Evolutionary conservation across 768 basidiomycete genomes (phyloP).

Genomic region (Tylopilus sp.): DNA sequence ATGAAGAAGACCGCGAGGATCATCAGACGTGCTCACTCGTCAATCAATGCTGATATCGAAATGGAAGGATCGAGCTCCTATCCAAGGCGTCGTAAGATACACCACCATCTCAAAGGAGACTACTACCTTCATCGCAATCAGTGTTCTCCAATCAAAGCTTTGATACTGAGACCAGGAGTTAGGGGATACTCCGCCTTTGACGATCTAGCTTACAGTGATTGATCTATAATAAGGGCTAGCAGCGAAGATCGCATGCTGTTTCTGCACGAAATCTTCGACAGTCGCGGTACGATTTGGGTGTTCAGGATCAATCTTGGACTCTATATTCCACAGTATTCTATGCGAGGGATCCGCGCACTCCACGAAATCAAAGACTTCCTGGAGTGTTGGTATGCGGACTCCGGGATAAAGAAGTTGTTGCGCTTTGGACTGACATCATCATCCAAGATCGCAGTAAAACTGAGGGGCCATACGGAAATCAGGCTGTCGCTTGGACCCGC

Average conservation of each 20-base stretch:
- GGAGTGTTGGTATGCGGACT: slow-evolving; percentile 67
- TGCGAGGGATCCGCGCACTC: slow-evolving; percentile 67
- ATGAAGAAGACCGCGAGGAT: not conserved
- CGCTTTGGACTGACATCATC: slow-evolving; percentile 35
- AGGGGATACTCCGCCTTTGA: not conserved
- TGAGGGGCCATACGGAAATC: slow-evolving; percentile 50
- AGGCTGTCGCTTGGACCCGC: slow-evolving; percentile 62
- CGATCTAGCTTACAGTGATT: slow-evolving; percentile 51
- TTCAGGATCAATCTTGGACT: slow-evolving; percentile 69
- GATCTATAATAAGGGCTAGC: slow-evolving; percentile 56
- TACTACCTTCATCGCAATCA: slow-evolving; percentile 65
- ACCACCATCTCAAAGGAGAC: not conserved
- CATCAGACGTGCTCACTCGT: slow-evolving; percentile 44
- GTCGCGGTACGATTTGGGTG: slow-evolving; percentile 47
- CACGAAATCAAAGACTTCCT: slow-evolving; percentile 74
- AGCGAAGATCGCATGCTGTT: slow-evolving; percentile 56
- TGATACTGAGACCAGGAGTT: slow-evolving; percentile 51
- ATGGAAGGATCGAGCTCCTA: slow-evolving; percentile 57
- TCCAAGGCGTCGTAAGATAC: slow-evolving; percentile 3
- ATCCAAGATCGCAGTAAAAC: not conserved
- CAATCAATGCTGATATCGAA: slow-evolving; percentile 60
- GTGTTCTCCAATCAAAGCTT: slow-evolving; percentile 79
- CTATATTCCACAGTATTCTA: slow-evolving; percentile 69
- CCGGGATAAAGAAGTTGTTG: slow-evolving; percentile 64
- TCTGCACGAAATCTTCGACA: slow-evolving; percentile 58